Evolutionary conservation across 2,329 filamentous ascomycete species (phyloP).

Genomic region (Passalora sequoiae): DNA sequence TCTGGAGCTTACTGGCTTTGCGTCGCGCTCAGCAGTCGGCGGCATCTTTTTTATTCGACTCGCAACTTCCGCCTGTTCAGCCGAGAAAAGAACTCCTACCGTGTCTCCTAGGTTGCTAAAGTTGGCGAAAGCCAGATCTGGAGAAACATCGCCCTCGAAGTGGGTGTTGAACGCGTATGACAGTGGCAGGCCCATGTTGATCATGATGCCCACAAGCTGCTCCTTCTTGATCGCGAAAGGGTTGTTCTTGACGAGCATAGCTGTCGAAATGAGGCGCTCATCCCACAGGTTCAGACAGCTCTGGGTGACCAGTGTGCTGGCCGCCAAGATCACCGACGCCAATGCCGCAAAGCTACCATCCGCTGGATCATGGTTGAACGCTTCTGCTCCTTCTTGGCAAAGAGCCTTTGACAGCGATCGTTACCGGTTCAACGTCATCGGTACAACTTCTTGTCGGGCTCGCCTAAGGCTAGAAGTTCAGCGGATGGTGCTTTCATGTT

Average conservation of each 20-base stretch:
- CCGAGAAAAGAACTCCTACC: slow-evolving; percentile 83
- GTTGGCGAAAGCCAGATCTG: slow-evolving; percentile 94
- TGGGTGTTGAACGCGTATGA: slow-evolving; percentile 99
- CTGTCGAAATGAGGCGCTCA: slow-evolving; percentile 93
- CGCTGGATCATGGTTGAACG: too few relatives aligned
- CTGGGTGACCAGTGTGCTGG: slow-evolving; percentile 39
- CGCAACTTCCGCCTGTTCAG: slow-evolving; percentile 89
- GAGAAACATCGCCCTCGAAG: slow-evolving; percentile 95
- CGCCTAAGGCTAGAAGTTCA: too few relatives aligned
- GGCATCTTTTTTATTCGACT: slow-evolving; percentile 99
- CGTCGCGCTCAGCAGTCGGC: slow-evolving; percentile 87
- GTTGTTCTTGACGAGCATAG: slow-evolving; percentile 99
- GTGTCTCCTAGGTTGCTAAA: slow-evolving; percentile 96
- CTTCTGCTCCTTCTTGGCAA: too few relatives aligned
- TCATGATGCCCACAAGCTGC: slow-evolving; percentile 87
- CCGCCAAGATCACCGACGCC: slow-evolving; percentile 35
- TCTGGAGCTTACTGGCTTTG: too few relatives aligned
- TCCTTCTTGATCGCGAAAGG: slow-evolving; percentile 98
- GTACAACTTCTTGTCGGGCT: too few relatives aligned
- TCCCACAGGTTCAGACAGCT: slow-evolving; percentile 53
- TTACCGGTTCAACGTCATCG: too few relatives aligned
- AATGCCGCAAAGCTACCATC: too few relatives aligned
- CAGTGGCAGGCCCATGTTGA: slow-evolving; percentile 84
- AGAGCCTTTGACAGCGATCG: too few relatives aligned
- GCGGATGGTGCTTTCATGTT: too few relatives aligned